A percentile compares a stretch with the other conserved stretches of the same genome.
Conservation (phyloP, 192 early-diverging fungal genomes). For the Entomortierella chlamydospora region DNA sequence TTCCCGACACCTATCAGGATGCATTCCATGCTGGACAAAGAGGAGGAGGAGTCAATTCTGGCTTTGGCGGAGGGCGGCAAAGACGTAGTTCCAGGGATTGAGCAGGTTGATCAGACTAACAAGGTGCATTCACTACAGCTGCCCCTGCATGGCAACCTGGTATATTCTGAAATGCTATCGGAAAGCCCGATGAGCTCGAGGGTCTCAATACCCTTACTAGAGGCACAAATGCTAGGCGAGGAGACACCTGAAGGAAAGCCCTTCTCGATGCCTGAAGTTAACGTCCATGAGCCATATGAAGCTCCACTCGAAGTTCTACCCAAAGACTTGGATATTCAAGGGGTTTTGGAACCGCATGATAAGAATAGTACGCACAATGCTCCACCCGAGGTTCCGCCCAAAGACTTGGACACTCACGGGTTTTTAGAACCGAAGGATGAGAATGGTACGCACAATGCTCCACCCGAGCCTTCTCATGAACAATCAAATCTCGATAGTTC, state of each 20-base stretch:
- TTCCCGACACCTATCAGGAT: slow-evolving; percentile 37
- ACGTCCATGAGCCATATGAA: neutral
- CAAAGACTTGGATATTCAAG: neutral
- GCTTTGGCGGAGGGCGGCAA: neutral
- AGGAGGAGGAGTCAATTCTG: slow-evolving; percentile 4
- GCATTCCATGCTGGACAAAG: slow-evolving; percentile 27
- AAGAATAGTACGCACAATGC: neutral
- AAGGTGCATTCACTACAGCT: too few species aligned
- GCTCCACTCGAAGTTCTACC: too few species aligned
- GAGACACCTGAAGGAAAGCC: neutral
- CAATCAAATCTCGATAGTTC: neutral
- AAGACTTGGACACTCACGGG: neutral
- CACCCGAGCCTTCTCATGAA: neutral
- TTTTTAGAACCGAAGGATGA: neutral
- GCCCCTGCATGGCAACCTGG: too few species aligned
- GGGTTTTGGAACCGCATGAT: neutral
- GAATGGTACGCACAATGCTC: neutral
- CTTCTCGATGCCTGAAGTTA: neutral
- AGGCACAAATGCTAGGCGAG: neutral
- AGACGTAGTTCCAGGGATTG: too few species aligned
- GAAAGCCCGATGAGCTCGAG: too few species aligned
- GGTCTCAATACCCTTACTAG: too few species aligned
- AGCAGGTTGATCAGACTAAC: too few species aligned
- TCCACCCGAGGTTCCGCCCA: neutral
- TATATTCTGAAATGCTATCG: too few species aligned